Evolutionary conservation across 306 rosid genomes (phyloP).

Genomic region (Dryas octopetala): DNA sequence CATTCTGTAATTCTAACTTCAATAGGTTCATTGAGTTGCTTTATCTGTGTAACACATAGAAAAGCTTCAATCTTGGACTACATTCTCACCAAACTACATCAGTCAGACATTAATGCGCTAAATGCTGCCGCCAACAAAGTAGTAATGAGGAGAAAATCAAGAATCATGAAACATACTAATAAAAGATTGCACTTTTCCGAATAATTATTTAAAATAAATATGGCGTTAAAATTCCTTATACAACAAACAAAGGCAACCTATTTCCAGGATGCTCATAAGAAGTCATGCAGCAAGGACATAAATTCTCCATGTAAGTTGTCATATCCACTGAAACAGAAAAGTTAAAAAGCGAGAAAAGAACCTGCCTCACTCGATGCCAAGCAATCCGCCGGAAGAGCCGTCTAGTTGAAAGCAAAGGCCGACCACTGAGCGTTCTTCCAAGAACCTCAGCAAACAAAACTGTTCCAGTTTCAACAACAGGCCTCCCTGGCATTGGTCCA

Average conservation of each 20-base stretch:
- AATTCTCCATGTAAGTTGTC: slow-evolving; percentile 17
- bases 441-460: slow-evolving; percentile 91
- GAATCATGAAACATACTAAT: background rate
- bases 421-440: slow-evolving; percentile 90
- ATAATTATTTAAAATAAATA: background rate
- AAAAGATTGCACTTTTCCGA: background rate
- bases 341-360: slow-evolving; percentile 57
- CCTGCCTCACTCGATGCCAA: slow-evolving; percentile 99
- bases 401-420: slow-evolving; percentile 91
- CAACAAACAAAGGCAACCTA: background rate
- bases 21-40: slow-evolving; percentile 74
- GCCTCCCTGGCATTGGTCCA: slow-evolving; percentile 50
- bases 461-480: slow-evolving; percentile 80
- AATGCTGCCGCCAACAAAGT: background rate
- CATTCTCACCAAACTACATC: slow-evolving; percentile 12
- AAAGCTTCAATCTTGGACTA: slow-evolving; percentile 22
- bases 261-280: background rate
- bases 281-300: slow-evolving; percentile 25
- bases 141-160: background rate
- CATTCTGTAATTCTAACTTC: slow-evolving; percentile 85
- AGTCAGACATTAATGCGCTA: background rate
- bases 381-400: slow-evolving; percentile 74
- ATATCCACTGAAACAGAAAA: slow-evolving; percentile 25
- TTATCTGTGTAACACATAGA: slow-evolving; percentile 60
- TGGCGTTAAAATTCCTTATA: background rate